Conservation (phyloP, 208 protist genomes). For the Crithidia expoeki region DNA sequence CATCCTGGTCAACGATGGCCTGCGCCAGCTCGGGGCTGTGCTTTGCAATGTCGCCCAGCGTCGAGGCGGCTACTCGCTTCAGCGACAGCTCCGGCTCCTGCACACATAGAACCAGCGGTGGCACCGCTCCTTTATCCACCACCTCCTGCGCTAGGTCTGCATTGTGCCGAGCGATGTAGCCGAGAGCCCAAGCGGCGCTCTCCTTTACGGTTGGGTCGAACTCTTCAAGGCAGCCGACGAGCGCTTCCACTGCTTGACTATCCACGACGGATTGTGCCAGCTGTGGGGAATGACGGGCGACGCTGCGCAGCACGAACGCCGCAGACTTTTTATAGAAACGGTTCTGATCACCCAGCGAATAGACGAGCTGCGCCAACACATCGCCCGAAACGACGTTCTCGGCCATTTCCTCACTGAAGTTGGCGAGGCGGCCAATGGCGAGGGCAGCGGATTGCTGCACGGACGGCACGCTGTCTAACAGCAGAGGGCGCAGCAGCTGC, state of each 20-base stretch:
- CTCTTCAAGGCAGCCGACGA: slow-evolving; percentile 97
- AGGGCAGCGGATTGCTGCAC: slow-evolving; percentile 98
- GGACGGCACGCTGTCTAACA: slow-evolving; percentile 97
- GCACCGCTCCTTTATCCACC: slow-evolving; percentile 96
- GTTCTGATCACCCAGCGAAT: slow-evolving; percentile 97
- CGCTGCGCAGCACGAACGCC: slow-evolving; percentile 96
- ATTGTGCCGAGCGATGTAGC: slow-evolving; percentile 98
- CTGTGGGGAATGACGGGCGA: slow-evolving; percentile 96
- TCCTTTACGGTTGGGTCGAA: slow-evolving; percentile 98
- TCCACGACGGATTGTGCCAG: slow-evolving; percentile 98
- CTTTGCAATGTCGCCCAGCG: slow-evolving; percentile 96
- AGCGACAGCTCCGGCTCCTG: slow-evolving; percentile 98
- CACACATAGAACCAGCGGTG: slow-evolving; percentile 96
- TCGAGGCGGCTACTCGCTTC: slow-evolving; percentile 96
- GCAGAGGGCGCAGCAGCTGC: slow-evolving; percentile 96
- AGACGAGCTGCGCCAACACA: slow-evolving; percentile 98
- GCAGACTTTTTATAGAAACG: slow-evolving; percentile 98
- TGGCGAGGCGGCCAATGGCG: slow-evolving; percentile 97
- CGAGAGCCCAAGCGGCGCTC: slow-evolving; percentile 97
- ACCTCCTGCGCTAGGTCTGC: slow-evolving; percentile 94
- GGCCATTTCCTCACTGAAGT: slow-evolving; percentile 97
- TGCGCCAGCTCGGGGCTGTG: slow-evolving; percentile 96
- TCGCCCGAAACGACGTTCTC: slow-evolving; percentile 97
- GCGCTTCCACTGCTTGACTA: slow-evolving; percentile 94
- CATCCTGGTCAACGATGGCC: slow-evolving; percentile 95